These are phyloP conservation scores for Tolypocladium paradoxum DNA, from an alignment of 2,329 filamentous ascomycete genomes.

Conservation along the genomic window DNA sequence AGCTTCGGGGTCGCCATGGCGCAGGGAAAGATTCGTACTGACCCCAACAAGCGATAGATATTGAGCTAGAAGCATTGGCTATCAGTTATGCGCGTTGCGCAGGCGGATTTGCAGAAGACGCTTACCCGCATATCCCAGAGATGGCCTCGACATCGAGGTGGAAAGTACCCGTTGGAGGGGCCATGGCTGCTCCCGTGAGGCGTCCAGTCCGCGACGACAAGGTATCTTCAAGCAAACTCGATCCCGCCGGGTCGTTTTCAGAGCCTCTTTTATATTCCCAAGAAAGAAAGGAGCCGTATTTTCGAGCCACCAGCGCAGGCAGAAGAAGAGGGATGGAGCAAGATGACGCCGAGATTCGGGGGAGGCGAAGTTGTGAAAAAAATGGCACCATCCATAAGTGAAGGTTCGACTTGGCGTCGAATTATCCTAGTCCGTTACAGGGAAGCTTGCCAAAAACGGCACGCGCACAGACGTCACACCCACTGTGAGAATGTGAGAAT, in stretches of 20 bases:
- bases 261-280: background rate
- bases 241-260: background rate
- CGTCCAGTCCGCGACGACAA: background rate
- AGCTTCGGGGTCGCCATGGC: background rate
- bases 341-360: background rate
- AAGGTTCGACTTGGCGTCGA: background rate
- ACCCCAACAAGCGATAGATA: constrained; percentile 90
- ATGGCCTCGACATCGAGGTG: constrained; percentile 82
- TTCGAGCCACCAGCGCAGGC: background rate
- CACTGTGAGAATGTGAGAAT: background rate
- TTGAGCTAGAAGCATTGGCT: constrained; percentile 47
- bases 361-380: background rate
- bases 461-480: background rate
- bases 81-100: constrained; percentile 4
- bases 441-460: background rate
- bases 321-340: background rate
- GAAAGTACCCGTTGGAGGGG: constrained; percentile 42
- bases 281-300: background rate
- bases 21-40: constrained; percentile 6
- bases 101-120: background rate
- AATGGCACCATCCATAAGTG: background rate
- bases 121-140: constrained; percentile 80
- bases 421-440: background rate
- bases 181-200: constrained; percentile 26
- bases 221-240: background rate